phyloP scores from a whole-genome alignment of 2,329 filamentous ascomycete genomes.

The Ceratocystis lukuohia region DNA sequence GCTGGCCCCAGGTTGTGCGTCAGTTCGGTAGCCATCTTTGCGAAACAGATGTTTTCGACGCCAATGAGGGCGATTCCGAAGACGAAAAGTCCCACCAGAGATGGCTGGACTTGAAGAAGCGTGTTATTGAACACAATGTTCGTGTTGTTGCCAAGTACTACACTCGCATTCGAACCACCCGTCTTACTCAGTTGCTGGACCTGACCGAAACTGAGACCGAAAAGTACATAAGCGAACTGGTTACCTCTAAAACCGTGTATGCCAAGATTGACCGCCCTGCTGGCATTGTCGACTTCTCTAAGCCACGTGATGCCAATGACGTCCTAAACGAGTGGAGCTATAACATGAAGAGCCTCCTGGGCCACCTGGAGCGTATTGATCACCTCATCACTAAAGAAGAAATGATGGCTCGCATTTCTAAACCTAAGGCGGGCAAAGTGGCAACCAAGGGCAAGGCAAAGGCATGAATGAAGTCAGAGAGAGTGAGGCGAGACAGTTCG shows the following conservation, averaged over 20 bases:
- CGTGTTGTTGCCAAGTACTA: constrained; percentile 98
- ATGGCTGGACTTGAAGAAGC: constrained; percentile 92
- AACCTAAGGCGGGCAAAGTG: constrained; percentile 27
- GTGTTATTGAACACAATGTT: constrained; percentile 98
- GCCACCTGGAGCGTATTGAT: constrained; percentile 78
- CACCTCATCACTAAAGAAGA: constrained; percentile 99
- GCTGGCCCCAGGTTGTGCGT: constrained; percentile 87
- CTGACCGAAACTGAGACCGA: constrained; percentile 91
- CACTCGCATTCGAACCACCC: constrained; percentile 86
- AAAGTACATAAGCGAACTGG: constrained; percentile 95
- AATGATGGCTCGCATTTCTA: constrained; percentile 89
- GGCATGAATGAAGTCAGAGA: constrained; percentile 22
- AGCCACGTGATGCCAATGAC: constrained; percentile 88
- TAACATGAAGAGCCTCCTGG: constrained; percentile 89
- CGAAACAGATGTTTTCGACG: constrained; percentile 78
- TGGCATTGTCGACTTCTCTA: constrained; percentile 82
- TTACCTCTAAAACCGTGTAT: constrained; percentile 94
- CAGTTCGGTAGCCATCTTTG: constrained; percentile 81
- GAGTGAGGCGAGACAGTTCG: not conserved
- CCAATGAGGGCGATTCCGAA: constrained; percentile 45
- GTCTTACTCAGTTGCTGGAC: constrained; percentile 81
- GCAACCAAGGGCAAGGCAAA: constrained; percentile 25
- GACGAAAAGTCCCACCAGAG: constrained; percentile 73
- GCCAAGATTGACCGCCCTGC: constrained; percentile 95
- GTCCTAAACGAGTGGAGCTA: constrained; percentile 96